Evolutionary conservation across 352 stramenopile genomes (phyloP), one percentile per base, ranked within the genome.

Genomic region (Phytopythium chamaehyphon): DNA sequence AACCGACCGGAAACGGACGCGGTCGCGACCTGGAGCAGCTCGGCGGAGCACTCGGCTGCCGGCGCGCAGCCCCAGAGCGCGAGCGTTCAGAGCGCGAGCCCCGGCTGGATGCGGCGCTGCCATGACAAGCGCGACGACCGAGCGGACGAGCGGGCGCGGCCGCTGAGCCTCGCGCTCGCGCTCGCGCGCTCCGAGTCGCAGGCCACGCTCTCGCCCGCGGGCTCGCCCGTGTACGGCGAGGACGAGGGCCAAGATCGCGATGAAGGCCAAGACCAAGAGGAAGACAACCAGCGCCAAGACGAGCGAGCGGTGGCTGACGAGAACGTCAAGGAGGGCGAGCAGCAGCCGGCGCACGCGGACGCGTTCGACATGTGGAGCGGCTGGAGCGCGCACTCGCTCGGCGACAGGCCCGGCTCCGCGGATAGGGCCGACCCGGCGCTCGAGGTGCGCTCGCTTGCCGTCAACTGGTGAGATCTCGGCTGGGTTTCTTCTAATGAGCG

Each of bases 351-450:
- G 7, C 31, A 51, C 6, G 51, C 39, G 3, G 62, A 71, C 24
- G 51, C 54, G 6, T 73, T 62, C 55, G 68, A 78, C 40, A 51
- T 73, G 6, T 78, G 68, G 67, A 70, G 62, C 42, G 57, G 54
- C 14, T 78, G 67, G 67, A 68, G 49, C 56, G 62, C 65, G 4
- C 64, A 66, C 15, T 62, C 66, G 10, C 72, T 70, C 40, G 69
- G 40, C 23, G 52, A 64, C 6, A 59, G 66, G 15, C 50, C 61
- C 14, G 33, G 23, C 16, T 66, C 61, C 19, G 50, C 57, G 12
- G 60, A 66, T n/a, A 69, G 55, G 39, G 23, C 57, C 9, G 50
- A 51, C 5, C 54, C 63, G 51, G 51, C 53, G 8, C 26, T 14
- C 0, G 28, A 46, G 43, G 23, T 35, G 11, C 24, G 28, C 11